Evolutionary conservation across 139 green algal species (phyloP).

Genomic region (Closterium sp.): DNA sequence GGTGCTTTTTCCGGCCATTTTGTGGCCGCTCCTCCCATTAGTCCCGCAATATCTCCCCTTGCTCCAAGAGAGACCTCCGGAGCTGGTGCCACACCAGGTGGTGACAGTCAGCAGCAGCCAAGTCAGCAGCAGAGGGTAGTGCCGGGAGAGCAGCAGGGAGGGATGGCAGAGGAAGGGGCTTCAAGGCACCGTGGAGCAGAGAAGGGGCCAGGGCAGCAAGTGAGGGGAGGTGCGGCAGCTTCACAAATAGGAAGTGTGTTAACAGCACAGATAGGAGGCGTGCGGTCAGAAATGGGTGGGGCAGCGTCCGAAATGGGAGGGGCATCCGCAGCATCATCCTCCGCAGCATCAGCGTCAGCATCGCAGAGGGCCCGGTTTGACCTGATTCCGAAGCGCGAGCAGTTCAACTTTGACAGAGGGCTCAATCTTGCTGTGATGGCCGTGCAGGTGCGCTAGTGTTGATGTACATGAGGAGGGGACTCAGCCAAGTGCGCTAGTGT

Average conservation of each 20-base stretch:
- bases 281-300: neutral
- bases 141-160: neutral
- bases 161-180: neutral
- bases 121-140: neutral
- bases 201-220: too few species aligned
- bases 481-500: too few species aligned
- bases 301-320: neutral
- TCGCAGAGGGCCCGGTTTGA: neutral
- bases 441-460: slow-evolving; percentile 6
- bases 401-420: slow-evolving; percentile 10
- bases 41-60: too few species aligned
- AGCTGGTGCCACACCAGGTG: too few species aligned
- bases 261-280: too few species aligned
- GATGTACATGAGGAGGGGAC: too few species aligned
- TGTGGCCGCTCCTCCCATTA: too few species aligned
- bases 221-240: too few species aligned
- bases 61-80: neutral
- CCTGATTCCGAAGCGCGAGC: slow-evolving; percentile 9
- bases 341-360: neutral
- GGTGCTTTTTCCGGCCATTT: too few species aligned
- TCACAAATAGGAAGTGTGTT: too few species aligned
- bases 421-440: neutral
- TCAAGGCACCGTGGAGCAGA: neutral
- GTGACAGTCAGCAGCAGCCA: neutral
- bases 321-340: too few species aligned